Evolutionary conservation across 345 rosid species (phyloP).

Genomic region (Acer negundo): DNA sequence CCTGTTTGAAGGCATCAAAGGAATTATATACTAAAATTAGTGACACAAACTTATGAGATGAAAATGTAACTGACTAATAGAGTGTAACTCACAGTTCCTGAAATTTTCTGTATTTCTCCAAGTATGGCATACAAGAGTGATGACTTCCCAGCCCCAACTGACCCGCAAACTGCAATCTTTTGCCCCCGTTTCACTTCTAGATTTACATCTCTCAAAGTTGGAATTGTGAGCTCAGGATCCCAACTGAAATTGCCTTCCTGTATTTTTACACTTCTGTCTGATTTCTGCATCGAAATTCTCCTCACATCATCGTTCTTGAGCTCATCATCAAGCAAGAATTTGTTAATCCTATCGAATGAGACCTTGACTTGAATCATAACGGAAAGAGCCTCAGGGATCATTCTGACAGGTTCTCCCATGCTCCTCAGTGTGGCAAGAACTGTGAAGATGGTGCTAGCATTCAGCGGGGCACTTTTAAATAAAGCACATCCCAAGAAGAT

Average conservation of each 20-base stretch:
- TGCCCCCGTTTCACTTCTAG: slow-evolving; percentile 50
- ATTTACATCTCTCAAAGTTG: slow-evolving; percentile 46
- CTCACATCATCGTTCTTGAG: slow-evolving; percentile 38
- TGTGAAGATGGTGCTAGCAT: slow-evolving; percentile 76
- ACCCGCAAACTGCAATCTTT: slow-evolving; percentile 79
- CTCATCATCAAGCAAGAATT: slow-evolving; percentile 66
- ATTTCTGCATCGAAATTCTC: slow-evolving; percentile 24
- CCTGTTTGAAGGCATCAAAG: slow-evolving; percentile 37
- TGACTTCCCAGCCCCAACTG: slow-evolving; percentile 82
- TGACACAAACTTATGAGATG: not conserved
- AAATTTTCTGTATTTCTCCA: slow-evolving; percentile 64
- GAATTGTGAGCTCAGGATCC: slow-evolving; percentile 50
- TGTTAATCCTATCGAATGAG: slow-evolving; percentile 56
- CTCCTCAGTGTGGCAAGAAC: slow-evolving; percentile 69
- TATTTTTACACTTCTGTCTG: slow-evolving; percentile 39
- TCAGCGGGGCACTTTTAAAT: slow-evolving; percentile 54
- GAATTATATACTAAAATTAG: slow-evolving; percentile 8
- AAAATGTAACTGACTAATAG: slow-evolving; percentile 2
- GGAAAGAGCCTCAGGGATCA: slow-evolving; percentile 79
- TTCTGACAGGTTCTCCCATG: slow-evolving; percentile 67
- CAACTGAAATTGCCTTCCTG: slow-evolving; percentile 65
- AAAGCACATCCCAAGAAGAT: slow-evolving; percentile 65
- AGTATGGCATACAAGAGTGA: slow-evolving; percentile 67
- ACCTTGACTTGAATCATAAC: slow-evolving; percentile 71
- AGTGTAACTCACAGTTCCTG: slow-evolving; percentile 60